Conservation (phyloP, 2,329 filamentous ascomycete genomes). For the Elsinoe fawcettii region DNA sequence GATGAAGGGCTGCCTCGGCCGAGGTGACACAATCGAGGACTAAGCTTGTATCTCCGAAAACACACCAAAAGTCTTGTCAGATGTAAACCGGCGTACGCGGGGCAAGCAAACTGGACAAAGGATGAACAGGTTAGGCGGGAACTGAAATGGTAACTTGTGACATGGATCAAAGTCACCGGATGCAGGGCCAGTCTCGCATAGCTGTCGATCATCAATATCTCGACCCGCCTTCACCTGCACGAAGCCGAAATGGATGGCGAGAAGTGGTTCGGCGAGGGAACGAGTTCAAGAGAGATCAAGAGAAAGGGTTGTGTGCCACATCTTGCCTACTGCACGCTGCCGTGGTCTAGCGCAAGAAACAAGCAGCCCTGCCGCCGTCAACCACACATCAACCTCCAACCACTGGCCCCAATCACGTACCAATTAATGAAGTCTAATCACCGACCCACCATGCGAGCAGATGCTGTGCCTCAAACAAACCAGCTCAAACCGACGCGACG, state of each 20-base stretch:
- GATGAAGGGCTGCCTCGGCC: not conserved
- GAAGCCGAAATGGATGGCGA: conserved; percentile 4
- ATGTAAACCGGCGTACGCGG: not conserved
- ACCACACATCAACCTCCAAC: not conserved
- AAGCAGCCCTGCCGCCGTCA: conserved; percentile 7
- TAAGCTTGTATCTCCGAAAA: not conserved
- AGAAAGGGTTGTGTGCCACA: not conserved
- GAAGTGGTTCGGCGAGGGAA: conserved; percentile 5
- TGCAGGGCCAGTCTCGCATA: not conserved
- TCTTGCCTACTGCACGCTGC: conserved; percentile 2
- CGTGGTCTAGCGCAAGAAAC: not conserved
- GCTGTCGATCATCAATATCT: conserved; percentile 1
- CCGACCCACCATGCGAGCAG: not conserved
- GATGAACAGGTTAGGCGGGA: not conserved
- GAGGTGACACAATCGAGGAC: not conserved
- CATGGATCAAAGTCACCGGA: not conserved
- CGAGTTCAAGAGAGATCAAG: not conserved
- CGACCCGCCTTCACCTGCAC: not conserved
- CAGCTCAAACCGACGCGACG: not conserved
- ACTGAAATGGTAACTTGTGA: not conserved
- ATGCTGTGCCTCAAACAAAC: not conserved
- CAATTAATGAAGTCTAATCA: conserved; percentile 2
- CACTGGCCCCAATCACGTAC: not conserved
- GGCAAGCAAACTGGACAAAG: not conserved
- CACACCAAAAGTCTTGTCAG: not conserved